Percentiles rank a stretch among this genome's conserved stretches.
These are phyloP conservation scores for Metschnikowia koreensis DNA, from an alignment of 805 yeast species.

Conservation along the genomic window DNA sequence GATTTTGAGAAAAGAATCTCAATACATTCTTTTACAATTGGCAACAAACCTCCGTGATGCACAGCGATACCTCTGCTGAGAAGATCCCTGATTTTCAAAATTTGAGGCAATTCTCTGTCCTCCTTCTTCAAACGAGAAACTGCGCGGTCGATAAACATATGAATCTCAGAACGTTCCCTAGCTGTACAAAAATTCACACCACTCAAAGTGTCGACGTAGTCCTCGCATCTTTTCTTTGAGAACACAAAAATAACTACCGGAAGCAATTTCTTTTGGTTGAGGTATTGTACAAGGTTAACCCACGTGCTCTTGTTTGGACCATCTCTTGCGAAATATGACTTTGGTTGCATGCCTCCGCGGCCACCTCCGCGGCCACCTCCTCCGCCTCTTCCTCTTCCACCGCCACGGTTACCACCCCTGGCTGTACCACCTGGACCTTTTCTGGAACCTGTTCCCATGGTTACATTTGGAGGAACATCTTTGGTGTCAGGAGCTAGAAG, in stretches of 20 bases:
- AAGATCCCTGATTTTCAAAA: constrained; percentile 75
- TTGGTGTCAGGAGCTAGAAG: constrained; percentile 42
- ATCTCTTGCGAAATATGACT: constrained; percentile 40
- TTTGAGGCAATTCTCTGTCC: constrained; percentile 92
- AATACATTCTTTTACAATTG: constrained; percentile 89
- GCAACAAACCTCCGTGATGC: constrained; percentile 91
- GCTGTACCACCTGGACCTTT: constrained; percentile 46
- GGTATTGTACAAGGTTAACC: constrained; percentile 66
- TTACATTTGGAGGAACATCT: constrained; percentile 34
- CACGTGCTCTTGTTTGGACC: constrained; percentile 81
- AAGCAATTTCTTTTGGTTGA: constrained; percentile 65
- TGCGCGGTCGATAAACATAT: constrained; percentile 89
- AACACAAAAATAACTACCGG: constrained; percentile 95
- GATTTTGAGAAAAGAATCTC: constrained; percentile 89
- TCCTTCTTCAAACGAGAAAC: constrained; percentile 84
- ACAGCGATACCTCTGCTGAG: constrained; percentile 90
- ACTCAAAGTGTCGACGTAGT: constrained; percentile 75
- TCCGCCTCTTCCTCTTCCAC: constrained; percentile 13
- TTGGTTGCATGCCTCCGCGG: constrained; percentile 33
- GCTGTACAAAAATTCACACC: constrained; percentile 78
- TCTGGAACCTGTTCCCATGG: constrained; percentile 40
- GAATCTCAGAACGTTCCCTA: constrained; percentile 86
- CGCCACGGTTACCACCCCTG: constrained; percentile 40
- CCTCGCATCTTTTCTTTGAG: constrained; percentile 90
- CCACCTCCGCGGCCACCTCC: constrained; percentile 23